These are phyloP conservation scores for Cornus suecica DNA, from an alignment of 148 eudicot species.

Conservation along the genomic window DNA sequence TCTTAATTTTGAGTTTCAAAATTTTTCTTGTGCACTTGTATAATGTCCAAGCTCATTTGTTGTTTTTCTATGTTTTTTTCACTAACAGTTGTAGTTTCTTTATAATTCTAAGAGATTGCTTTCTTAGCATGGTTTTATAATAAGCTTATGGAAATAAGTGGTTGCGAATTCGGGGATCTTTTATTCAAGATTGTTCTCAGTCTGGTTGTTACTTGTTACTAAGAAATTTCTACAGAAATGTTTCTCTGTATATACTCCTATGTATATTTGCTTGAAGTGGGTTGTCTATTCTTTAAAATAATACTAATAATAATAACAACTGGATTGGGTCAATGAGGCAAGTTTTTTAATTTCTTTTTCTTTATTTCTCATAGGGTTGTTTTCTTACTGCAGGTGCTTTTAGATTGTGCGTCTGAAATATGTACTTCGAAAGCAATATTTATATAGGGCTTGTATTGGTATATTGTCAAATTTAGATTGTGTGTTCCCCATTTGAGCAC, in stretches of 20 bases:
- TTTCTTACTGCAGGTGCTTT: neutral
- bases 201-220: neutral
- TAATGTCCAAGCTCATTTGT: neutral
- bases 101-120: neutral
- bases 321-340: conserved; percentile 2
- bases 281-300: neutral
- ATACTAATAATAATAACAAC: neutral
- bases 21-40: neutral
- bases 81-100: neutral
- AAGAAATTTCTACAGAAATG: neutral
- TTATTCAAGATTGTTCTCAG: neutral
- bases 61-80: neutral
- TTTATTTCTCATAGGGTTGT: neutral
- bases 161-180: neutral
- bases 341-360: neutral
- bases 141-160: neutral
- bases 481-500: no score
- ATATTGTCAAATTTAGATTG: neutral
- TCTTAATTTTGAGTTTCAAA: neutral
- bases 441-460: neutral
- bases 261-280: neutral
- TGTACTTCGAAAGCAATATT: no score
- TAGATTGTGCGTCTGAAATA: neutral
- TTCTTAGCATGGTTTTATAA: neutral
- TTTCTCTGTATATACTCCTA: neutral